Evolutionary conservation across 2,329 filamentous ascomycete genomes (phyloP).

Genomic region (Fusarium sp.): DNA sequence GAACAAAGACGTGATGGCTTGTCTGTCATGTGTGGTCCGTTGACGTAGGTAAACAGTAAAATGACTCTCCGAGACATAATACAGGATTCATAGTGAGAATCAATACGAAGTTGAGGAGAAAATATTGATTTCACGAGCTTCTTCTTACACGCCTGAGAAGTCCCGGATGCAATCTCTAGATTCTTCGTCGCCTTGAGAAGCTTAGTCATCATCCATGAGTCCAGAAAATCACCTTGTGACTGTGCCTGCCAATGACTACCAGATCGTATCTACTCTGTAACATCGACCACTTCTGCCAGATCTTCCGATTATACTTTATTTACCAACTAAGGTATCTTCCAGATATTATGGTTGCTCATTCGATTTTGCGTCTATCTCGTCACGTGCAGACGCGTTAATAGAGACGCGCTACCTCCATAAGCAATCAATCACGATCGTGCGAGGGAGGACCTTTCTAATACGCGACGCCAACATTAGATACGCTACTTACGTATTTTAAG

Average conservation of each 20-base stretch:
- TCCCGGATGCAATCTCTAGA: neutral
- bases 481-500: neutral
- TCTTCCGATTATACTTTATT: neutral
- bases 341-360: neutral
- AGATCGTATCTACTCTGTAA: neutral
- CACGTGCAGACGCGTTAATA: neutral
- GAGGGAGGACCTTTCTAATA: neutral
- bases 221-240: neutral
- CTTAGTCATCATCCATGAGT: neutral
- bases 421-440: neutral
- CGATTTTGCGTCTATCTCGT: neutral
- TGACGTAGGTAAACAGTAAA: neutral
- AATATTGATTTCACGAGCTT: neutral
- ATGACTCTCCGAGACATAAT: neutral
- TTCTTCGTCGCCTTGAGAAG: neutral
- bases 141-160: neutral
- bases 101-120: neutral
- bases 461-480: neutral
- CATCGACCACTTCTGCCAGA: neutral
- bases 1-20: neutral
- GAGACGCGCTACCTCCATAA: slow-evolving; percentile 3
- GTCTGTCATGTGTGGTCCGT: neutral
- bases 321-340: too few species aligned
- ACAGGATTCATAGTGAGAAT: neutral
- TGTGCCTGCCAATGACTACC: neutral